phyloP scores from a whole-genome alignment of 2,329 filamentous ascomycete genomes.

The Fusarium sp. region DNA sequence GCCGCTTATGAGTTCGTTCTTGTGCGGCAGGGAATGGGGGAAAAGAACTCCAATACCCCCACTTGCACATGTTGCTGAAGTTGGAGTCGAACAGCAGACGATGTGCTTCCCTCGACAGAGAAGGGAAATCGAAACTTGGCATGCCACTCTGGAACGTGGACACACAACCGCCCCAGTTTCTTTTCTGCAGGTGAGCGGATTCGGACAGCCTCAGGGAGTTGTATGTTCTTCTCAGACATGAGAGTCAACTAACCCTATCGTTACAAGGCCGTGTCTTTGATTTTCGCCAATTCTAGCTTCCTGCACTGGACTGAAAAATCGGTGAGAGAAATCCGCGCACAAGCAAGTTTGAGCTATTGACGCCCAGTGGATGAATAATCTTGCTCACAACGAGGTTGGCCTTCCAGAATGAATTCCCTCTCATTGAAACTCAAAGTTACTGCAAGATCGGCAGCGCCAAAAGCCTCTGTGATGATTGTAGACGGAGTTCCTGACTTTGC shows the following conservation, averaged over 20 bases:
- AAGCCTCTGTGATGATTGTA: background rate
- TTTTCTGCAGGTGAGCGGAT: constrained; percentile 14
- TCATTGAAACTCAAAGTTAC: background rate
- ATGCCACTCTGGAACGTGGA: constrained; percentile 24
- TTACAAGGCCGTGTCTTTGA: constrained; percentile 12
- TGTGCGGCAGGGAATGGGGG: constrained; percentile 8
- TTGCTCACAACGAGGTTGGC: background rate
- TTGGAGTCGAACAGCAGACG: constrained; percentile 9
- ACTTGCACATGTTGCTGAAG: constrained; percentile 14
- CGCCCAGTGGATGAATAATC: background rate
- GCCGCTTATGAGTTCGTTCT: constrained; percentile 23
- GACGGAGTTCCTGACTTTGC: background rate
- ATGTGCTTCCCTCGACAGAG: constrained; percentile 5
- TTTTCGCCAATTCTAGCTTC: constrained; percentile 14
- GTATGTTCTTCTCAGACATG: constrained; percentile 1
- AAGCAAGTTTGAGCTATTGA: background rate
- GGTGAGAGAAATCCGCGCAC: constrained; percentile 32
- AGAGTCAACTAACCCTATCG: constrained; percentile 27
- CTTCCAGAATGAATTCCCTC: background rate
- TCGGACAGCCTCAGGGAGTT: constrained; percentile 38
- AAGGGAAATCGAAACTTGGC: constrained; percentile 20
- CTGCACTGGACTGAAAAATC: constrained; percentile 10
- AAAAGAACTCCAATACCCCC: constrained; percentile 28
- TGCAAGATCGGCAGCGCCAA: constrained; percentile 1
- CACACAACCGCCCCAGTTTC: constrained; percentile 9